Conservation (phyloP, 805 yeast genomes). For the Wickerhamomyces ciferrii region DNA sequence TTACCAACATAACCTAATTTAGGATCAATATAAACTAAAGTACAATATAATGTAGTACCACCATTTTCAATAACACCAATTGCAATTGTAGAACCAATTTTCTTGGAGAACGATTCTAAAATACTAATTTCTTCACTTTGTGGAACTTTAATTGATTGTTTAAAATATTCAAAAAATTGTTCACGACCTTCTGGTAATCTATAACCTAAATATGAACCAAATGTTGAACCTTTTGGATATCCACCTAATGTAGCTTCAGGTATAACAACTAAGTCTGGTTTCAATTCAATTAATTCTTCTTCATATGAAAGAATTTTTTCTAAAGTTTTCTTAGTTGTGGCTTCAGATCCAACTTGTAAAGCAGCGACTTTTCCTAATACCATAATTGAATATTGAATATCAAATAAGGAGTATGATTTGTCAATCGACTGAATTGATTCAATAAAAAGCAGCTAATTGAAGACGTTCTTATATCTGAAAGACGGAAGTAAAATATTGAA, state of each 20-base stretch:
- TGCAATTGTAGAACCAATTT: conserved; percentile 30
- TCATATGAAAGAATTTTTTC: conserved; percentile 33
- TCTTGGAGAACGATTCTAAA: conserved; percentile 27
- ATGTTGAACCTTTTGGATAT: conserved; percentile 38
- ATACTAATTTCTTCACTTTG: conserved; percentile 27
- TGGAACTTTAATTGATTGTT: conserved; percentile 30
- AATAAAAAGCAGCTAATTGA: no score
- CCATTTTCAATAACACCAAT: conserved; percentile 36
- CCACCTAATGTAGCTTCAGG: conserved; percentile 45
- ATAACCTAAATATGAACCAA: conserved; percentile 38
- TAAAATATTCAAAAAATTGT: conserved; percentile 30
- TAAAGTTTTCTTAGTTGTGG: conserved; percentile 32
- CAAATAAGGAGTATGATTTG: no score
- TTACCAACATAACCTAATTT: conserved; percentile 31
- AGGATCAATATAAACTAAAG: conserved; percentile 35
- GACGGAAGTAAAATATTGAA: no score
- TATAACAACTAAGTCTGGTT: conserved; percentile 33
- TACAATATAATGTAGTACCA: conserved; percentile 35
- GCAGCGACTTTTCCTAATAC: conserved; percentile 32
- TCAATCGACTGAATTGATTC: no score
- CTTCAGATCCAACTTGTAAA: conserved; percentile 34
- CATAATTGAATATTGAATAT: conserved; percentile 9
- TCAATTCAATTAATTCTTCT: conserved; percentile 24
- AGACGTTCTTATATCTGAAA: no score
- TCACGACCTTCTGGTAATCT: conserved; percentile 36